Evolutionary conservation across 2,329 filamentous ascomycete species (phyloP), one percentile per base, ranked within the genome.

Genomic region (Laburnicola sp.): DNA sequence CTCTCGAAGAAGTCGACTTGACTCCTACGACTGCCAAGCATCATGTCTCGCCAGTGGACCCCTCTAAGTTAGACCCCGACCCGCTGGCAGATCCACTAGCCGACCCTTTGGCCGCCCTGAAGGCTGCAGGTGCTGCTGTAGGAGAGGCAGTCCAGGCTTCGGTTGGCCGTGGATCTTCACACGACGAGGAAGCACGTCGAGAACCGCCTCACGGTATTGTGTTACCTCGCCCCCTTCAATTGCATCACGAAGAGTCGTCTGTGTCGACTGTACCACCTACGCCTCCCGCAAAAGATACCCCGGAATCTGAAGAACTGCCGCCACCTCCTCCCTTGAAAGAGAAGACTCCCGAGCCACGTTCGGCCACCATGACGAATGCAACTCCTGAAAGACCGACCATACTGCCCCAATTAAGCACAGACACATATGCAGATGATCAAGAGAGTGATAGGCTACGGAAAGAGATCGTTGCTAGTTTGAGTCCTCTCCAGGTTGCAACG

Each of bases 371-470:
- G 25, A 45, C 58, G 30, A 40, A 50, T n/a, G 38, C 44, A 22
- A 52, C 54, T n/a, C 57, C 59, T 7, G 59, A 61, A 22, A 61
- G 66, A 7, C 69, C 69, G 7, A 42, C 52, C 8, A 62, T 72
- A 34, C 42, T 68, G 23, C 58, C 65, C 16, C 65, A 73, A 39
- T 50, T 78, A 41, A 82, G 80, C 62, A 81, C 79, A 0, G 77
- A 78, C 7, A 78, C 78, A 6, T 75, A 74, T 6, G 79, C 80
- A 0, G 79, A 83, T 27, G 77, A 86, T 51, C 83, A 86, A 58
- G 87, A 91, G 62, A 91, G 82, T 62, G 88, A 92, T 58, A 78
- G 82, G 49, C 69, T 92, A 40, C 80, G 85, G 26, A 86, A 89
- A 52, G 89, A 92, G 61, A 92, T 92, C 48, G 84, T 90, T 46